phyloP scores from a whole-genome alignment of 768 basidiomycete species.

The Tylopilus intermedius region DNA sequence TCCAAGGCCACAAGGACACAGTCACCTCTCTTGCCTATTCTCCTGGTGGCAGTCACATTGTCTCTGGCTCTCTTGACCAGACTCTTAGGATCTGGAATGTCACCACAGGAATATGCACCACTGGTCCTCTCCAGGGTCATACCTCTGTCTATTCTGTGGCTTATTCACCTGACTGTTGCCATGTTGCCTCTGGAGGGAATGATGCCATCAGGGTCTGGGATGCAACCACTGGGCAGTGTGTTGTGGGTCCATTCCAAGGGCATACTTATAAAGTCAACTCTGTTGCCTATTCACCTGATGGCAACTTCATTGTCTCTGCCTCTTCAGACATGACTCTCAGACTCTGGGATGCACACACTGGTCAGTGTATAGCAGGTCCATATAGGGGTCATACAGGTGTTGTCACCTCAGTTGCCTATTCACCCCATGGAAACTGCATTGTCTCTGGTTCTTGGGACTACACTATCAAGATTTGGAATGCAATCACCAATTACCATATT shows the following conservation, averaged over 20 bases:
- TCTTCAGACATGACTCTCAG: slow-evolving; percentile 16
- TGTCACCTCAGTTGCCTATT: slow-evolving; percentile 10
- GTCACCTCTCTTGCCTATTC: slow-evolving; percentile 13
- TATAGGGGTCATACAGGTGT: slow-evolving; percentile 12
- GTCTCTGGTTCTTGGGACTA: slow-evolving; percentile 16
- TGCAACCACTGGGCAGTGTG: slow-evolving; percentile 4
- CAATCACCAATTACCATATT: neutral
- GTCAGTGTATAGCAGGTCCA: slow-evolving; percentile 14
- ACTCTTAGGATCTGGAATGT: slow-evolving; percentile 18
- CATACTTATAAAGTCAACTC: slow-evolving; percentile 8
- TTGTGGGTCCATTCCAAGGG: slow-evolving; percentile 3
- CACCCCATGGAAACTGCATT: slow-evolving; percentile 15
- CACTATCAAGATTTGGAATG: slow-evolving; percentile 17
- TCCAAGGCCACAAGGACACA: neutral
- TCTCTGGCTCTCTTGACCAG: slow-evolving; percentile 2
- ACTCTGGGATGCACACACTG: slow-evolving; percentile 17
- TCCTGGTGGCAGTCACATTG: slow-evolving; percentile 10
- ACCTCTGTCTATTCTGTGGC: slow-evolving; percentile 4
- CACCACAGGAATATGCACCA: slow-evolving; percentile 4
- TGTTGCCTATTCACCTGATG: slow-evolving; percentile 26
- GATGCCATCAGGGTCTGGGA: slow-evolving; percentile 20
- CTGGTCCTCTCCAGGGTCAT: slow-evolving; percentile 10
- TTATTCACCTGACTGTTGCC: slow-evolving; percentile 22
- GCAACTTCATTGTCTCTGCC: slow-evolving; percentile 22
- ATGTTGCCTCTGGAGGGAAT: slow-evolving; percentile 18